These are phyloP conservation scores for Athelia psychrophila DNA, from an alignment of 1,284 basidiomycete genomes.

Conservation along the genomic window DNA sequence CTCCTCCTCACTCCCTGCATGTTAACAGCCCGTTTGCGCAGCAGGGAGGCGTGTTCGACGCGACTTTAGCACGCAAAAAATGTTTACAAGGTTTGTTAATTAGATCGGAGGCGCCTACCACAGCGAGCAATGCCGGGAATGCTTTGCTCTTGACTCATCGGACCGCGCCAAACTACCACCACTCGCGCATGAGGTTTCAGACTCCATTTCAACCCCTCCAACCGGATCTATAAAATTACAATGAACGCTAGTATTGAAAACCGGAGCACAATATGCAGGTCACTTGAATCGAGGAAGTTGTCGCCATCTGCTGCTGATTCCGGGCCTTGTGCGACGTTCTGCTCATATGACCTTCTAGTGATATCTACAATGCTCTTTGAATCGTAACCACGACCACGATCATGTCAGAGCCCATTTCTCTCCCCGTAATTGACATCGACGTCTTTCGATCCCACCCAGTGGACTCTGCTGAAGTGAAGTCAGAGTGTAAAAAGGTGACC, in stretches of 20 bases:
- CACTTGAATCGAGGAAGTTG: not conserved
- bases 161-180: not conserved
- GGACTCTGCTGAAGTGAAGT: conserved; percentile 42
- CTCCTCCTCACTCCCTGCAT: no score
- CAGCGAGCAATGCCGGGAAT: no score
- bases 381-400: not conserved
- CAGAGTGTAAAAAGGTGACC: conserved; percentile 67
- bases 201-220: no score
- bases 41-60: no score
- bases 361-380: conserved; percentile 12
- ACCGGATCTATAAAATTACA: no score
- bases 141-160: not conserved
- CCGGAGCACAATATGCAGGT: not conserved
- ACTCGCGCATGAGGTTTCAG: no score
- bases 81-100: no score
- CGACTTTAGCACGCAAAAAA: no score
- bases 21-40: no score
- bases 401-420: conserved; percentile 22
- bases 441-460: conserved; percentile 54
- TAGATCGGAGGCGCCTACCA: no score
- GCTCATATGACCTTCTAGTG: conserved; percentile 4
- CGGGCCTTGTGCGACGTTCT: conserved; percentile 3
- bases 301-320: not conserved
- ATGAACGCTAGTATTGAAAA: not conserved
- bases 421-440: conserved; percentile 80